Base-by-base conservation (phyloP, 306 rosid genomes). In the Abrus precatorius region DNA sequence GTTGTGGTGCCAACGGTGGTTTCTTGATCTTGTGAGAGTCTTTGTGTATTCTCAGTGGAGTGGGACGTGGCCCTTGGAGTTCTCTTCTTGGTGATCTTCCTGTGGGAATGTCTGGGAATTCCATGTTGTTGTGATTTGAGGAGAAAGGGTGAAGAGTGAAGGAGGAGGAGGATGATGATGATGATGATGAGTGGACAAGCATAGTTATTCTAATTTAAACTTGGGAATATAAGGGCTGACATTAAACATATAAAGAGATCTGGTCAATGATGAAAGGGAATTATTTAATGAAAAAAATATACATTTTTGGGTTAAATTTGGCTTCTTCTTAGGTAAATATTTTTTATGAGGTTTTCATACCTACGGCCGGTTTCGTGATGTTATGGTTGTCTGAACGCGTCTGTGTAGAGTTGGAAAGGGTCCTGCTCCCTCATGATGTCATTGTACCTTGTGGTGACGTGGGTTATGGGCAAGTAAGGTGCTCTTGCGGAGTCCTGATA, bases 41-140 rank as follows among this genome's bases (percentile, higher is more conserved):
- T 63, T 90, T 91, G 80, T 84, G 80, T 67, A 93, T 62, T 84
- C 56, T 90, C 1, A 93, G 85, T 33, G 97, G 98, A 0, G 93
- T 8, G 5, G 98, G 98, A 10, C 98, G 92, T 4, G 93, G 93
- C 1, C 98, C 98, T 80, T 87, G 97, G 9, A 93, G 89, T 85
- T 91, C 94, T 82, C 85, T 88, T 82, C 84, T 87, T 1, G 97
- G 93, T 5, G 93, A 92, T 74, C 81, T 92, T 36, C 89, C 88
- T 0, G 84, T 6, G 6, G 90, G 74, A 43, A 36, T 54, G 75
- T 69, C 76, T 56, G 84, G 57, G 50, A 74, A 81, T 20, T 85
- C 76, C 91, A 88, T 87, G 64, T 38, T 61, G 48, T 0, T 54
- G 38, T 1, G 11, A 4, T 34, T 59, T 9, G 13, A 49, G 10